Conservation (phyloP, 2,329 filamentous ascomycete species). For the Claviceps digitariae region DNA sequence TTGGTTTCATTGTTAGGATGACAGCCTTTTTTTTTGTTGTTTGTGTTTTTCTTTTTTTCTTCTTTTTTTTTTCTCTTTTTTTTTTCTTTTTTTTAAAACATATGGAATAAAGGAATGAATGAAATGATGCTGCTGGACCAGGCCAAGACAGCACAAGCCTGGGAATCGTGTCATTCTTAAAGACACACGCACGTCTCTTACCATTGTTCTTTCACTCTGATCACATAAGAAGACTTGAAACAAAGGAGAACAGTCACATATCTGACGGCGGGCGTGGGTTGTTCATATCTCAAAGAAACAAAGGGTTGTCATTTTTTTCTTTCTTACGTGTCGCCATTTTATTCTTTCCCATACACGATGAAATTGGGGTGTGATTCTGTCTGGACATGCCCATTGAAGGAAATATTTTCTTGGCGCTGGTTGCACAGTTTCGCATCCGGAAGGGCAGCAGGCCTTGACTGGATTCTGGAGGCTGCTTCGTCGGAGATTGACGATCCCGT, state of each 20-base stretch:
- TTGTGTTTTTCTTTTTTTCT: neutral
- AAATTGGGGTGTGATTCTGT: neutral
- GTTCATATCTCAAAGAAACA: neutral
- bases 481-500: too few species aligned
- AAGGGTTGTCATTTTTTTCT: neutral
- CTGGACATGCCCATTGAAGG: neutral
- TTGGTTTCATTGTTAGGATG: neutral
- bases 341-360: neutral
- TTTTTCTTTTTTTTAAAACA: neutral
- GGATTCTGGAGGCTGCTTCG: neutral
- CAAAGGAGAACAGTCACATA: neutral
- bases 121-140: neutral
- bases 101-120: too few species aligned
- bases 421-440: neutral
- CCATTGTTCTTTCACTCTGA: neutral
- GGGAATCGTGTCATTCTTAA: neutral
- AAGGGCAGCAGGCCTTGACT: neutral
- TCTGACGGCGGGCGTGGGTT: neutral
- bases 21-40: too few species aligned
- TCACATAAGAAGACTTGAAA: neutral
- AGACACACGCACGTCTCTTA: neutral
- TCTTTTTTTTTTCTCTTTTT: neutral
- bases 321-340: neutral
- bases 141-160: neutral
- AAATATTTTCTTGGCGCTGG: neutral